Base-by-base conservation (phyloP, 1,284 basidiomycete genomes). In the Laetiporus sulphureus region DNA sequence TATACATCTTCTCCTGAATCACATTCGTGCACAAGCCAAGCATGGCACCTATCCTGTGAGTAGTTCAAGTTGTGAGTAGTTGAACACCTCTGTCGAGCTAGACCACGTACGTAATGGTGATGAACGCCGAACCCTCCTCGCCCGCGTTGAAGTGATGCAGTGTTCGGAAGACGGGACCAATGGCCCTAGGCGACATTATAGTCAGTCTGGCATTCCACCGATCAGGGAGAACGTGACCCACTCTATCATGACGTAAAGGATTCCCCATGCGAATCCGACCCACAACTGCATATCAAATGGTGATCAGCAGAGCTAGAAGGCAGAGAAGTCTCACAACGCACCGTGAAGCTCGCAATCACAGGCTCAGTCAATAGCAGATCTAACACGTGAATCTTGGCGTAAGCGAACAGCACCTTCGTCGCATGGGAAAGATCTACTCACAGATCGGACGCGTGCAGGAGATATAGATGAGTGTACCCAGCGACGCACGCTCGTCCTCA, bases 231-330 rank as follows among this genome's bases (percentile, higher is more conserved):
- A 31, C 21, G 22, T 4, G 12, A 22, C 73, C 10, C 49, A 83
- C 71, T 79, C 77, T 22, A 90, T 66, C 45, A 87, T 63, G 44
- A 74, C 75, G 56, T 79, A 91, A 36, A 84, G 60, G 10, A 91
- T 73, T 0, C 88, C 88, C 88, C 87, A 91, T 1, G 73, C 74
- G 45, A 86, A 79, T 1, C 82, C 83, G 36, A 79, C 64, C 87
- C 86, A 91, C 13, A 87, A 48, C 80, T 84, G n/a, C n/a, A 51
- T 6, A 42, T 8, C 35, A 27, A 41, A 2, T 11, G 8, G 29
- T 36, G 32, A 38, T 55, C 1, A 24, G 25, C 8, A 5, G 24
- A 5, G 2, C 16, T 16, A 10, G 27, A 22, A 32, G 19, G 10
- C 22, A 36, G 13, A 18, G 22, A 16, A 6, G 8, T 6, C 18